phyloP scores from a whole-genome alignment of 1,139 yeast species.

The Debaryomyces subglobosus region DNA sequence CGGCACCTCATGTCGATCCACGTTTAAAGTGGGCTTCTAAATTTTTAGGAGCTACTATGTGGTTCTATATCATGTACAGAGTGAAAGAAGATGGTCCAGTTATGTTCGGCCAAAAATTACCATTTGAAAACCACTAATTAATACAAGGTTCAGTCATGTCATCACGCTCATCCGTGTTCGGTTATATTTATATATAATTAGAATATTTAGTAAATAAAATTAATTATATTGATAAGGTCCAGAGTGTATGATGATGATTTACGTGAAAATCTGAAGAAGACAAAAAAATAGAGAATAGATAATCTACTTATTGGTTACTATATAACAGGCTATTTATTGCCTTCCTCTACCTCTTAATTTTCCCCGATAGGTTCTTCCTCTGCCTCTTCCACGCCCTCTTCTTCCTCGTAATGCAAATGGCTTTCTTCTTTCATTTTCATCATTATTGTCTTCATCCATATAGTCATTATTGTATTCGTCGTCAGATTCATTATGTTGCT shows the following conservation, averaged over 20 bases:
- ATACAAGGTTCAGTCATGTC: slow-evolving; percentile 4
- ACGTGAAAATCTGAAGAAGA: not conserved
- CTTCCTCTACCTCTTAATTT: slow-evolving; percentile 18
- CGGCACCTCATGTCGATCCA: slow-evolving; percentile 57
- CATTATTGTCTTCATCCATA: slow-evolving; percentile 15
- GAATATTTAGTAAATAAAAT: slow-evolving; percentile 7
- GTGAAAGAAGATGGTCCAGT: slow-evolving; percentile 71
- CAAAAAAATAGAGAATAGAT: not conserved
- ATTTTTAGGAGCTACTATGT: slow-evolving; percentile 78
- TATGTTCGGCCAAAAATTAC: slow-evolving; percentile 52
- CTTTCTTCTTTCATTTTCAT: slow-evolving; percentile 7
- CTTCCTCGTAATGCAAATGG: slow-evolving; percentile 9
- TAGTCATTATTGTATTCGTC: slow-evolving; percentile 9
- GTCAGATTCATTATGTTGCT: slow-evolving; percentile 8
- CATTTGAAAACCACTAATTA: slow-evolving; percentile 42
- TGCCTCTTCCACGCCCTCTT: slow-evolving; percentile 15
- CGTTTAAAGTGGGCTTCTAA: slow-evolving; percentile 62
- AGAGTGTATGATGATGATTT: not conserved
- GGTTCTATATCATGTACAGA: slow-evolving; percentile 85
- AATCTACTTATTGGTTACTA: not conserved
- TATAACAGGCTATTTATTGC: not conserved
- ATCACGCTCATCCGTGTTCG: slow-evolving; percentile 4
- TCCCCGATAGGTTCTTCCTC: slow-evolving; percentile 13
- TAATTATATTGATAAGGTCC: slow-evolving; percentile 1
- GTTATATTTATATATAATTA: slow-evolving; percentile 4